phyloP scores from a whole-genome alignment of 805 yeast genomes.

The Saturnispora diversa region DNA sequence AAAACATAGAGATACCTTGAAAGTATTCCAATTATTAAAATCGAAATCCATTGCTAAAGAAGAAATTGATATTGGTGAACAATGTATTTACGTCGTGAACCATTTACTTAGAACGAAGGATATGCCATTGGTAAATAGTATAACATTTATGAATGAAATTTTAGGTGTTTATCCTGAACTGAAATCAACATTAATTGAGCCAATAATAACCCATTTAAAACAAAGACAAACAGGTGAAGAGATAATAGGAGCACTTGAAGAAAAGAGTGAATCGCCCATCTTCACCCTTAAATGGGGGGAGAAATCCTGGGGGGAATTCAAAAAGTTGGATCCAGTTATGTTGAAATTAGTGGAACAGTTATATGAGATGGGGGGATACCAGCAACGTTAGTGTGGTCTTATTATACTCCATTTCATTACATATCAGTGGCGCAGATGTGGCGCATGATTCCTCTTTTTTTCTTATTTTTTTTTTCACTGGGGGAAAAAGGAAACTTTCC shows the following conservation, averaged over 20 bases:
- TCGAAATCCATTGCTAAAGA: background rate
- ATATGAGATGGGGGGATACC: background rate
- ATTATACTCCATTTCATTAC: no score
- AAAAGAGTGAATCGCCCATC: background rate
- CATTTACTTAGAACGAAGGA: no score
- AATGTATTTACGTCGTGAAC: no score
- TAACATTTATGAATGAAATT: conserved; percentile 1
- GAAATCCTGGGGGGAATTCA: background rate
- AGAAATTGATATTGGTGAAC: background rate
- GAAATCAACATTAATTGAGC: background rate
- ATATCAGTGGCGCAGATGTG: background rate
- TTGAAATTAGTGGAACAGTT: background rate
- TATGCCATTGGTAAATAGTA: no score
- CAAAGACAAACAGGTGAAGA: background rate
- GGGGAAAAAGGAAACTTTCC: background rate
- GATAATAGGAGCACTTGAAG: background rate
- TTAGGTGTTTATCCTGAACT: background rate
- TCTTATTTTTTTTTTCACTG: background rate
- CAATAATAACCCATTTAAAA: background rate
- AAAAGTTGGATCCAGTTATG: background rate
- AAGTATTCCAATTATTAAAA: background rate
- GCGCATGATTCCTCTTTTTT: background rate
- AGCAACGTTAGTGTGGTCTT: no score
- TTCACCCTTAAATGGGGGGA: background rate
- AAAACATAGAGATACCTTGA: background rate